Percentiles rank a stretch among this genome's conserved stretches.
These are phyloP conservation scores for Zygosaccharomyces rouxii DNA, from an alignment of 805 yeast genomes.

Conservation along the genomic window DNA sequence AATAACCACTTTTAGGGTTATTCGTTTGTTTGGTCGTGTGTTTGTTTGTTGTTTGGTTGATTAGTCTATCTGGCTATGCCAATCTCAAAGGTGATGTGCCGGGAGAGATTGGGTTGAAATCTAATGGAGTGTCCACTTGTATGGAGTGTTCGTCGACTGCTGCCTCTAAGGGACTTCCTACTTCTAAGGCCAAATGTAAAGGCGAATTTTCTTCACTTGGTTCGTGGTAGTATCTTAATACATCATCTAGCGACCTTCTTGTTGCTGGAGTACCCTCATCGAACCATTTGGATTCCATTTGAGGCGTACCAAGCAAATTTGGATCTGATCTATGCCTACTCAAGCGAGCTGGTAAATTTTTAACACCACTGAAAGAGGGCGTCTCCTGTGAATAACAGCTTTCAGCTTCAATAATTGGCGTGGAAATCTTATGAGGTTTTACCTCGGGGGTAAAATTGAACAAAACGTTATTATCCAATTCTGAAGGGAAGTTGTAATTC, in stretches of 20 bases:
- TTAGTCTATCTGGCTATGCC: background rate
- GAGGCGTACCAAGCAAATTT: conserved; percentile 21
- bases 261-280: conserved; percentile 22
- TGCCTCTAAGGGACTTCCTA: background rate
- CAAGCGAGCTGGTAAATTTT: background rate
- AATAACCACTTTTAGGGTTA: background rate
- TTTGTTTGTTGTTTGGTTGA: too few relatives aligned
- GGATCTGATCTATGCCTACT: conserved; percentile 23
- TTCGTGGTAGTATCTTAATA: conserved; percentile 28
- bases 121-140: conserved; percentile 3
- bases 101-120: background rate
- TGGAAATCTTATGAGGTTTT: conserved; percentile 2
- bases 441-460: background rate
- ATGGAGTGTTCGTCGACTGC: conserved; percentile 2
- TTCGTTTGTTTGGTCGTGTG: too few relatives aligned
- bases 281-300: conserved; percentile 21
- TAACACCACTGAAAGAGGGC: background rate
- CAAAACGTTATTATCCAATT: conserved; percentile 23
- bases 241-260: conserved; percentile 31
- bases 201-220: conserved; percentile 26
- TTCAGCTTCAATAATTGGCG: conserved; percentile 8
- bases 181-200: conserved; percentile 3
- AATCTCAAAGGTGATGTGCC: conserved; percentile 2
- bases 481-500: conserved; percentile 31
- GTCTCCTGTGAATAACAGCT: background rate